Base-by-base conservation (phyloP, 495 filamentous ascomycete genomes). In the Rhizodiscina lignyota region DNA sequence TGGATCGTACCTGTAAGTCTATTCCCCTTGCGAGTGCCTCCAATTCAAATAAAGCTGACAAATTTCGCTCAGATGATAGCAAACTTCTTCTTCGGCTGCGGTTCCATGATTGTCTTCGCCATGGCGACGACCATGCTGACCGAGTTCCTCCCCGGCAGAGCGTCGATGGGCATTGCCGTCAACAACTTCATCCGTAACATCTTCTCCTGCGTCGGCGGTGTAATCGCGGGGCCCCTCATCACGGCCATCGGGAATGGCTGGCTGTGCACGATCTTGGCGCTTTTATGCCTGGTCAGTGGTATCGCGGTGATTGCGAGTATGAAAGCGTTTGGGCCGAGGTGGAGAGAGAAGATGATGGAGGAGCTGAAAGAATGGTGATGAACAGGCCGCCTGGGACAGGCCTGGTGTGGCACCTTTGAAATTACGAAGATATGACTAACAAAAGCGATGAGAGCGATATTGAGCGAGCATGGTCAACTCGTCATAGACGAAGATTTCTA, bases 131-230 rank as follows among this genome's bases (percentile, higher is more conserved):
- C 56, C 4, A 59, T 61, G 55, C 40, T 59, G 19, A 62, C 54
- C 1, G 87, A 96, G 51, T 92, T 96, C 56, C 78, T 94, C 70
- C 83, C 87, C 0, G 63, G 68, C 18, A 65, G 67, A 30, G 76
- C 77, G 4, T 77, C 70, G 8, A 63, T 66, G 2, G 86, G 85
- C 1, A 81, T 94, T 4, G 87, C 87, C 3, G 66, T 92, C 15
- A 83, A 83, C 45, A 83, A 83, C 44, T 58, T 93, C 51, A 65
- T 92, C 38, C 61, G 87, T 18, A 94, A 93, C 40, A 84, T 93
- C 16, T 83, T 87, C 43, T 72, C 70, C 2, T 89, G 78, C 45
- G 68, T 87, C 0, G 85, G 81, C 0, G 72, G 65, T 5, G 52
- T 89, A 3, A 67, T 87, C 2, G 74, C 79, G 0, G 66, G 79